These are phyloP conservation scores for Pinus taeda DNA, from an alignment of 75 land plant species.

Conservation along the genomic window DNA sequence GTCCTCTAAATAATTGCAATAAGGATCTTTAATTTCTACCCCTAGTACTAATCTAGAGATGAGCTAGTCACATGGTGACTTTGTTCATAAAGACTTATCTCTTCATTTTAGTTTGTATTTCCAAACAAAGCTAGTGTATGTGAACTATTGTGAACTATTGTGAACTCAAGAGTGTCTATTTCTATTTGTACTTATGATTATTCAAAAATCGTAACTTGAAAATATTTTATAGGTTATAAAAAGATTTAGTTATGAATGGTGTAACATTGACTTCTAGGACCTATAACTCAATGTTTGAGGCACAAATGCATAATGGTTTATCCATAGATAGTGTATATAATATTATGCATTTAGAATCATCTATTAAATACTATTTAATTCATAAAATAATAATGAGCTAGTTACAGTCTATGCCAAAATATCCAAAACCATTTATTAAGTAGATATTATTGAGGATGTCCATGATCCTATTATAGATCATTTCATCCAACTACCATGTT, in stretches of 20 bases:
- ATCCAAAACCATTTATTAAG: too few species aligned
- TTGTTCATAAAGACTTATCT: background rate
- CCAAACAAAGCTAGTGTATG: slow-evolving; percentile 9
- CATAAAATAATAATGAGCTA: slow-evolving; percentile 2
- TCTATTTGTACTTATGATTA: background rate
- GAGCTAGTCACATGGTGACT: background rate
- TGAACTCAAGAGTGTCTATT: background rate
- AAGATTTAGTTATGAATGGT: background rate
- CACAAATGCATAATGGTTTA: background rate
- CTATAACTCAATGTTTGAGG: background rate
- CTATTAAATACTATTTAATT: background rate
- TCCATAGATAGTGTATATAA: background rate
- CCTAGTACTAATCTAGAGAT: background rate
- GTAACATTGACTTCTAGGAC: background rate
- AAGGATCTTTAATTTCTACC: background rate
- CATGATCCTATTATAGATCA: too few species aligned
- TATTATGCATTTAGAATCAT: background rate
- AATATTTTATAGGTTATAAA: background rate
- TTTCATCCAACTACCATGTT: too few species aligned
- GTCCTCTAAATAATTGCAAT: background rate
- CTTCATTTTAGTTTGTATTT: background rate
- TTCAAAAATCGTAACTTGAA: background rate
- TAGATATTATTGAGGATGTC: too few species aligned
- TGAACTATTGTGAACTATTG: background rate
- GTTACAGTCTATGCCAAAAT: background rate